A percentile compares a stretch with the other conserved stretches of the same genome.
Conservation (phyloP, 306 rosid species). For the Psophocarpus tetragonolobus region DNA sequence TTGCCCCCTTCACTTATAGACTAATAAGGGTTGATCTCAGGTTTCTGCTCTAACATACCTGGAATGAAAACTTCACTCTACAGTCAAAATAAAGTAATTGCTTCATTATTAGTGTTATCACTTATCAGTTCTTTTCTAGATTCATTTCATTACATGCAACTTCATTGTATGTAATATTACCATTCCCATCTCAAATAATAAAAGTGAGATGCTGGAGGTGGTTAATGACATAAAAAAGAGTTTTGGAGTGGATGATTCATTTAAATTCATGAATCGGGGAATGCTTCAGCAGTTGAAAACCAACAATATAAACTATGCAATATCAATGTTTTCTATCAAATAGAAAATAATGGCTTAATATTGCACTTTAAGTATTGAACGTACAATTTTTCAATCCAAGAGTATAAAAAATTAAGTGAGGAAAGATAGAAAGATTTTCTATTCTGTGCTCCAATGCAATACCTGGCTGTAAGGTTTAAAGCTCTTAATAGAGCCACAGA, state of each 20-base stretch:
- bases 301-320: slow-evolving; percentile 10
- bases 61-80: slow-evolving; percentile 17
- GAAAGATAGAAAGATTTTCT: slow-evolving; percentile 14
- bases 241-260: slow-evolving; percentile 23
- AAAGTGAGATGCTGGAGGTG: background rate
- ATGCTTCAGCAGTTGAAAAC: slow-evolving; percentile 16
- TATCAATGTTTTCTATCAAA: slow-evolving; percentile 3
- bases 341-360: slow-evolving; percentile 5
- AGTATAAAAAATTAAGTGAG: slow-evolving; percentile 23
- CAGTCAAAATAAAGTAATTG: slow-evolving; percentile 24
- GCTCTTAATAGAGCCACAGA: slow-evolving; percentile 89
- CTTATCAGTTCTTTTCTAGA: background rate
- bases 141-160: slow-evolving; percentile 11
- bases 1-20: too few species aligned
- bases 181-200: slow-evolving; percentile 16
- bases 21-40: too few species aligned
- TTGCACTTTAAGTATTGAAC: slow-evolving; percentile 17
- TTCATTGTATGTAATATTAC: background rate
- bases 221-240: slow-evolving; percentile 9
- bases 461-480: slow-evolving; percentile 79
- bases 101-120: background rate
- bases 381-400: slow-evolving; percentile 12
- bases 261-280: slow-evolving; percentile 8
- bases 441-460: slow-evolving; percentile 32
- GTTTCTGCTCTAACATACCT: too few species aligned